These are phyloP conservation scores for Cladobotryum mycophilum DNA, from an alignment of 2,329 filamentous ascomycete genomes.

Conservation along the genomic window DNA sequence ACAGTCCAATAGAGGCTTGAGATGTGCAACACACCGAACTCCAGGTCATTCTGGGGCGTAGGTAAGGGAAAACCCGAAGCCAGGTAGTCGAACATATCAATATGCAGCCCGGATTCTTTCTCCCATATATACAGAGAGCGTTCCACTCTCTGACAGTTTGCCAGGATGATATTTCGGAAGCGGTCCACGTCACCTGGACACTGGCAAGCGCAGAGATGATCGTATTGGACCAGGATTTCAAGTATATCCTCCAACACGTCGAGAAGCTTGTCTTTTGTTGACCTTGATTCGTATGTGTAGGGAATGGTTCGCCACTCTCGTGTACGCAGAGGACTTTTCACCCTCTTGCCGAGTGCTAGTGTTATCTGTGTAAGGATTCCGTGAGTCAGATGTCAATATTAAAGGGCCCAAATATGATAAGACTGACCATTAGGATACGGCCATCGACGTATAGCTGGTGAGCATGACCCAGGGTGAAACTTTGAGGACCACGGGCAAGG, in stretches of 20 bases:
- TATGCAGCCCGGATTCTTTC: slow-evolving; percentile 7
- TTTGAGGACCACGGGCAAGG: slow-evolving; percentile 11
- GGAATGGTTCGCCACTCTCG: slow-evolving; percentile 28
- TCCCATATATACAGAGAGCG: slow-evolving; percentile 11
- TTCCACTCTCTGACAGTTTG: slow-evolving; percentile 10
- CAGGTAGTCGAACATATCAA: slow-evolving; percentile 12
- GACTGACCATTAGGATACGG: slow-evolving; percentile 17
- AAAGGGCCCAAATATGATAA: neutral
- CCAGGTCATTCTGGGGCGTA: slow-evolving; percentile 11
- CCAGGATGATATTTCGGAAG: slow-evolving; percentile 7
- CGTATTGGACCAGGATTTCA: slow-evolving; percentile 21
- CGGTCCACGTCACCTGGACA: slow-evolving; percentile 2
- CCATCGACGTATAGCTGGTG: slow-evolving; percentile 19
- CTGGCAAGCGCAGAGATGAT: slow-evolving; percentile 17
- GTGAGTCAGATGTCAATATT: neutral
- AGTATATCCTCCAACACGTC: slow-evolving; percentile 26
- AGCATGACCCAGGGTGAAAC: slow-evolving; percentile 11
- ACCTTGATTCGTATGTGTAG: slow-evolving; percentile 23
- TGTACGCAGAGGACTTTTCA: slow-evolving; percentile 20
- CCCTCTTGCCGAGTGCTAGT: slow-evolving; percentile 12
- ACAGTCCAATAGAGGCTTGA: slow-evolving; percentile 14
- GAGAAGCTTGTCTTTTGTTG: slow-evolving; percentile 23
- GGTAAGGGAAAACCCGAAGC: slow-evolving; percentile 6
- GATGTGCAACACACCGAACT: slow-evolving; percentile 13
- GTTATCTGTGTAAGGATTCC: slow-evolving; percentile 9